A percentile compares a stretch with the other conserved stretches of the same genome.
phyloP scores from a whole-genome alignment of 306 rosid species.

The Corylus avellana region DNA sequence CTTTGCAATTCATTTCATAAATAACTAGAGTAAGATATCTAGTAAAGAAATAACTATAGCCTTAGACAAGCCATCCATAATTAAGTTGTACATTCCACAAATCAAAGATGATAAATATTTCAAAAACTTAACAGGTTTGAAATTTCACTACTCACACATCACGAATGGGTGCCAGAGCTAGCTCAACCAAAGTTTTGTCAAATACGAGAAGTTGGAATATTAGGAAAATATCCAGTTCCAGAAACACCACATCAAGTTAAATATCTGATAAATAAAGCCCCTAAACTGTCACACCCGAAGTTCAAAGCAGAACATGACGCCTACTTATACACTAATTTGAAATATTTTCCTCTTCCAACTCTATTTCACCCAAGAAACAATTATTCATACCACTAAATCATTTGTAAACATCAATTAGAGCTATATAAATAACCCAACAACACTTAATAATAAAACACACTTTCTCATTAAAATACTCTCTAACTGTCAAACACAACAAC shows the following conservation, averaged over 20 bases:
- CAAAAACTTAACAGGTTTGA: neutral
- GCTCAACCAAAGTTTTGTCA: neutral
- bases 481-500: too few species aligned
- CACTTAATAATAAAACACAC: too few species aligned
- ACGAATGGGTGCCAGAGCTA: neutral
- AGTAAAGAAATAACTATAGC: neutral
- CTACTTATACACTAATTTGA: too few species aligned
- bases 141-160: neutral
- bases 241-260: neutral
- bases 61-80: neutral
- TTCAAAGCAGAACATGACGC: too few species aligned
- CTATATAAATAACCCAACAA: too few species aligned
- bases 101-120: neutral
- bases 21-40: neutral
- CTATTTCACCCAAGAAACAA: too few species aligned
- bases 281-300: neutral
- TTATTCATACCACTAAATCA: too few species aligned
- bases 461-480: too few species aligned
- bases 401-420: too few species aligned
- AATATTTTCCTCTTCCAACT: too few species aligned
- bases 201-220: neutral
- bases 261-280: neutral
- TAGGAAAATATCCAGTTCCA: neutral
- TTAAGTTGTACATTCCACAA: neutral
- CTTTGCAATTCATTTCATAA: neutral